These are phyloP conservation scores for Melaleuca alternifolia DNA, from an alignment of 345 rosid species.

Conservation along the genomic window DNA sequence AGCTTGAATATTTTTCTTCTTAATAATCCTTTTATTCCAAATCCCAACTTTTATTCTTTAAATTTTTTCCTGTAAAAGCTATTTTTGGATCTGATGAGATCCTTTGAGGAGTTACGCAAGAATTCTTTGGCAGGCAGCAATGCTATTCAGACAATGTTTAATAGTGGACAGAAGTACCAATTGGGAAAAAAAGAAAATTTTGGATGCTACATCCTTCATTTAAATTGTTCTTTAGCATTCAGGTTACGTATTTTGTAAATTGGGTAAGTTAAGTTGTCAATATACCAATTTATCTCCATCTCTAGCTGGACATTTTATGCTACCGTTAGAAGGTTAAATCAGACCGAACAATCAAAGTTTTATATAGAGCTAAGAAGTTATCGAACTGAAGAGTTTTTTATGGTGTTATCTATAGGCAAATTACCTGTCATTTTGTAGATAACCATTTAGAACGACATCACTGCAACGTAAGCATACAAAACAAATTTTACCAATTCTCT, in stretches of 20 bases:
- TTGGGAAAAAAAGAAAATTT: neutral
- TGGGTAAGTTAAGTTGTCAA: neutral
- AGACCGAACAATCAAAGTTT: neutral
- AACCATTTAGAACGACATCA: neutral
- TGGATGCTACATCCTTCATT: neutral
- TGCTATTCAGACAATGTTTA: neutral
- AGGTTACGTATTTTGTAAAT: neutral
- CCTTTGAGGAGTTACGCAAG: neutral
- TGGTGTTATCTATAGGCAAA: neutral
- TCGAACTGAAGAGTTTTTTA: neutral
- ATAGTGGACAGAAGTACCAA: neutral
- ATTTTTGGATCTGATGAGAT: constrained; percentile 14
- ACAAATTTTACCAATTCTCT: neutral
- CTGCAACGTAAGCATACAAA: neutral
- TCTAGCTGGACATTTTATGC: neutral
- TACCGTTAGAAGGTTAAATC: neutral
- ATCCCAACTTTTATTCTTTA: neutral
- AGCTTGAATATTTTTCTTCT: neutral
- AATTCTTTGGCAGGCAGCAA: neutral
- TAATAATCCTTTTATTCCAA: neutral
- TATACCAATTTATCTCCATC: neutral
- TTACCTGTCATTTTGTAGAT: neutral
- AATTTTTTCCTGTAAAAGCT: neutral
- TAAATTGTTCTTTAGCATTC: neutral
- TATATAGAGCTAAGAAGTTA: neutral